Evolutionary conservation across 169 alveolate genomes (phyloP), one percentile per base, ranked within the genome.

Genomic region (Eimeria nieschulzi): DNA sequence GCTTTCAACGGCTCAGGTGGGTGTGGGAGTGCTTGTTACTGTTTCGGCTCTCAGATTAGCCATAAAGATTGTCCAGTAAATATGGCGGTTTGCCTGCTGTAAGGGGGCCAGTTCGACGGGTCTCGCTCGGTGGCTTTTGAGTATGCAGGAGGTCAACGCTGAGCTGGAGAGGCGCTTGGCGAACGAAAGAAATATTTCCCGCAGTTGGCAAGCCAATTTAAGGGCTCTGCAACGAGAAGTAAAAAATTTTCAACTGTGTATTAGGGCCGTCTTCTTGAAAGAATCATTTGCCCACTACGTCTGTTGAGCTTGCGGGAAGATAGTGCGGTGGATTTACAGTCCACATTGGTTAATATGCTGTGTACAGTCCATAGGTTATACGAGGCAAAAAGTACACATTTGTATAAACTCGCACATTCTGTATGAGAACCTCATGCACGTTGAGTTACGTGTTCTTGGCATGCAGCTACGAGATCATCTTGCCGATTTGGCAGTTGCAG

Each of bases 141-240:
- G 9, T 5, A 7, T 19, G 19, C 91, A 92, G 94, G 94, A 93
- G 79, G 93, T 95, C 73, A 95, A 95, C 83, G 91, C 90, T 75
- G 96, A 95, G 70, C 92, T 95, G 70, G 96, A 95, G 78, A 91
- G 96, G 85, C 92, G 96, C 53, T 73, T 95, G 70, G 95, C 95
- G 10, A 93, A 83, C 68, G 96, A 95, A 51, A 85, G 95, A 7
- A 94, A 92, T 33, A 92, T 95, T 17, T 93, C 96, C 21, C 92
- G 96, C 56, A 93, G 95, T 17, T 95, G 96, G 96, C 96, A 95
- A 72, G 88, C 94, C 9, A 95, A 95, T 64, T 91, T 95, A 71
- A 90, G 94, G 55, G 95, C 96, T 53, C 68, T 95, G 90, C 96
- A 93, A 39, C 92, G 95, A 66, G 96, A 95, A 90, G 96, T 95